Base-by-base conservation (phyloP, 495 filamentous ascomycete species). In the Hamigera avellanea region DNA sequence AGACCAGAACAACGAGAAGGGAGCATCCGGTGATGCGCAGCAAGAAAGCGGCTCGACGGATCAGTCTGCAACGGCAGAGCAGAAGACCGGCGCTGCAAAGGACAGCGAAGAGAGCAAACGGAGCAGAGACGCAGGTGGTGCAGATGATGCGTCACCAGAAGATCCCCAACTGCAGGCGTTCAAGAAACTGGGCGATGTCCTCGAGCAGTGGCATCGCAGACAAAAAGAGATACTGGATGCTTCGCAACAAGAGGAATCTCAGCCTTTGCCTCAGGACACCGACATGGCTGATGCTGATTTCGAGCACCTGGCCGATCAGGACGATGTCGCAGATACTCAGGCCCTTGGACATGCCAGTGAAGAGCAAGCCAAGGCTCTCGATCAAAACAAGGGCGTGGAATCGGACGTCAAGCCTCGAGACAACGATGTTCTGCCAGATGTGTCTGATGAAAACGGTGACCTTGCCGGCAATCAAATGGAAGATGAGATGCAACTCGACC, bases 191-290 rank as follows among this genome's bases (percentile, higher is more conserved):
- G 93, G 93, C 1, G 85, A 95, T 62, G 78, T 81, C 14, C 68
- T 99, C n/a, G 88, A 95, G 47, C 68, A 78, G 43, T 99, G 88
- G 87, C 85, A 95, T 55, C 75, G 80, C 27, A 78, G 78, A 43
- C 83, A 88, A 44, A 69, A 72, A 18, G 75, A 93, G 38, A 95
- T 99, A 37, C 61, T 73, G 44, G 70, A 81, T 36, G 69, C 81
- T 8, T 67, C 73, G 25, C 64, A 83, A 34, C 70, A 82, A 32
- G 66, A 80, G 9, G 70, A 69, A 2, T 62, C 73, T 1, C 50
- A 73, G 37, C 43, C 59, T 35, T 45, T 70, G 40, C 55, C 70
- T 27, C 57, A 73, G 38, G 75, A 83, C 32, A 65, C 70, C 14
- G 74, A 85, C 29, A 83, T 83, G 65, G 64, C 72, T 25, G 67